Evolutionary conservation across 1,284 basidiomycete species (phyloP).

Genomic region (Athelia psychrophila): DNA sequence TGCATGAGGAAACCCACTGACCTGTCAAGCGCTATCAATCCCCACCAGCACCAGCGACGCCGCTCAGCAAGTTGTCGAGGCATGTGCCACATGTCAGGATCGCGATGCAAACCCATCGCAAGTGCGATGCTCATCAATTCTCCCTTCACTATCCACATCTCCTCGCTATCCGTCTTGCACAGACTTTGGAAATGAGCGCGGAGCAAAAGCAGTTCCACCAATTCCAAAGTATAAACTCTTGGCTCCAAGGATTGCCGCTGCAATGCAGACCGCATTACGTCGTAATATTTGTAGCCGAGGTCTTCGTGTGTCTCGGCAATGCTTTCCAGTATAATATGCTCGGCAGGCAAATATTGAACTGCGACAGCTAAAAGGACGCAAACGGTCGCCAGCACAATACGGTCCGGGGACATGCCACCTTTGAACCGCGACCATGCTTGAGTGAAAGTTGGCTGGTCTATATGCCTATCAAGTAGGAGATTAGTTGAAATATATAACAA

Average conservation of each 20-base stretch:
- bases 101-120: constrained; percentile 80
- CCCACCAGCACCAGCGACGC: constrained; percentile 85
- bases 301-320: constrained; percentile 53
- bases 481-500: too few relatives aligned
- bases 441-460: constrained; percentile 60
- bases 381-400: constrained; percentile 65
- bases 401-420: constrained; percentile 58
- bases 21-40: constrained; percentile 75
- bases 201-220: constrained; percentile 69
- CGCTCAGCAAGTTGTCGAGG: constrained; percentile 65
- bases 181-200: constrained; percentile 69
- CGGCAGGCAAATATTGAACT: constrained; percentile 64
- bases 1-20: constrained; percentile 26
- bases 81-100: constrained; percentile 73
- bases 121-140: constrained; percentile 70
- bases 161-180: constrained; percentile 71
- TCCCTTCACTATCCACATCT: constrained; percentile 71
- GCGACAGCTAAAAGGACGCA: constrained; percentile 71
- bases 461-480: constrained; percentile 39
- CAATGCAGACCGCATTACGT: constrained; percentile 64
- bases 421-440: constrained; percentile 73
- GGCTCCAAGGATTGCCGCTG: constrained; percentile 57
- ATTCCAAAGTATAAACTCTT: constrained; percentile 66
- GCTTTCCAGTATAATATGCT: constrained; percentile 54
- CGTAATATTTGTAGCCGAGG: constrained; percentile 60